These are phyloP conservation scores for Cryptococcus wingfieldii DNA, from an alignment of 1,284 basidiomycete species.

Conservation along the genomic window DNA sequence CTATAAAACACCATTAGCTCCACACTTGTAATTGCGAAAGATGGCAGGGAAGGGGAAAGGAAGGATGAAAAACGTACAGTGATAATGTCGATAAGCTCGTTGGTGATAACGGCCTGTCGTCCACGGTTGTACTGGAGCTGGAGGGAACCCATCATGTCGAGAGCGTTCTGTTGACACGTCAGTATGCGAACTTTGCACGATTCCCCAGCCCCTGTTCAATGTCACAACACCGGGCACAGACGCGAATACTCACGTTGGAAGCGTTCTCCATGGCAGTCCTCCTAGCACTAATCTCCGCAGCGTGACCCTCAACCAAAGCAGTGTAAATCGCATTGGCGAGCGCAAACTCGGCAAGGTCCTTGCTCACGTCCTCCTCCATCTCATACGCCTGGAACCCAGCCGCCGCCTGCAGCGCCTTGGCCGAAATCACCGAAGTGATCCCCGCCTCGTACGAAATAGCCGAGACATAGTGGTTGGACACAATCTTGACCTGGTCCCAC, in stretches of 20 bases:
- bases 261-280: conserved; percentile 99
- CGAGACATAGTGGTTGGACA: conserved; percentile 95
- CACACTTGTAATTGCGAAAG: background rate
- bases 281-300: conserved; percentile 72
- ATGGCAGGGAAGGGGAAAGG: no score
- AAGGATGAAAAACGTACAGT: conserved; percentile 18
- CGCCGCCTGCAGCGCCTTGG: conserved; percentile 70
- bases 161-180: conserved; percentile 63
- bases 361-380: conserved; percentile 91
- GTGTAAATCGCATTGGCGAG: conserved; percentile 96
- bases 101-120: conserved; percentile 87
- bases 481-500: conserved; percentile 75
- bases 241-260: conserved; percentile 60
- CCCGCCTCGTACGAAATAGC: conserved; percentile 87
- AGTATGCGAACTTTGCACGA: background rate
- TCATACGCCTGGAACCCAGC: conserved; percentile 88
- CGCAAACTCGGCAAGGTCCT: conserved; percentile 91
- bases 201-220: background rate
- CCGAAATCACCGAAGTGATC: conserved; percentile 72
- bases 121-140: conserved; percentile 98
- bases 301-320: conserved; percentile 91
- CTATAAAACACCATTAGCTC: conserved; percentile 2
- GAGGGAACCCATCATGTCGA: conserved; percentile 79
- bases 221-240: background rate
- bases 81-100: conserved; percentile 48